Conservation (phyloP, 2,329 filamentous ascomycete species). For the Hypomyces rosellus region DNA sequence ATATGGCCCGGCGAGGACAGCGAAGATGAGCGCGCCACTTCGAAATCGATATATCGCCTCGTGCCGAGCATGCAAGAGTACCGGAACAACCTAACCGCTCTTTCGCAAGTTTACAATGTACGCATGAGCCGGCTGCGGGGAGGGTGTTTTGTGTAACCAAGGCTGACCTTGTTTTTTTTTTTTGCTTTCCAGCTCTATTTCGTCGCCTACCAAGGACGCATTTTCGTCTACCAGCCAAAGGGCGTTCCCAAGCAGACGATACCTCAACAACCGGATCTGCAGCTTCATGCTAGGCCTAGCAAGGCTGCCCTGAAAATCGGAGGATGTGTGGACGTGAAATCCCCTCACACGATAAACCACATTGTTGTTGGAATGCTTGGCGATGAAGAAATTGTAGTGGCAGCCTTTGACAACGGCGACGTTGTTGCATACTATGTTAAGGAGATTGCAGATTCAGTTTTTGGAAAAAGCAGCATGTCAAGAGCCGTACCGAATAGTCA, state of each 20-base stretch:
- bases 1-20: constrained; percentile 23
- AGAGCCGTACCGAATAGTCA: constrained; percentile 8
- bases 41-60: constrained; percentile 22
- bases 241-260: constrained; percentile 43
- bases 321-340: constrained; percentile 46
- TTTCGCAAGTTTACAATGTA: constrained; percentile 54
- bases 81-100: constrained; percentile 50
- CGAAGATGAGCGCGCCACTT: constrained; percentile 14
- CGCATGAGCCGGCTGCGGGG: constrained; percentile 2
- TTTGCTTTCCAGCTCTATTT: constrained; percentile 54
- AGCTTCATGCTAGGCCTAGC: constrained; percentile 40
- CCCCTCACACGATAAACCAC: constrained; percentile 62
- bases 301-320: constrained; percentile 33
- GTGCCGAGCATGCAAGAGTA: constrained; percentile 32
- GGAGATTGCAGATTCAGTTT: constrained; percentile 41
- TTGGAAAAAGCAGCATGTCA: constrained; percentile 13
- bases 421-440: constrained; percentile 63
- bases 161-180: background rate
- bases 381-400: constrained; percentile 59
- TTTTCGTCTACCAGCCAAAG: constrained; percentile 51
- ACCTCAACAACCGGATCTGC: constrained; percentile 40
- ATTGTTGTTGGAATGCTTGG: constrained; percentile 64
- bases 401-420: constrained; percentile 70
- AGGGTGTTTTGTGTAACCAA: background rate
- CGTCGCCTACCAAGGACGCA: constrained; percentile 48